Evolutionary conservation across 805 yeast genomes (phyloP).

Genomic region (Komagataella mondaviorum): DNA sequence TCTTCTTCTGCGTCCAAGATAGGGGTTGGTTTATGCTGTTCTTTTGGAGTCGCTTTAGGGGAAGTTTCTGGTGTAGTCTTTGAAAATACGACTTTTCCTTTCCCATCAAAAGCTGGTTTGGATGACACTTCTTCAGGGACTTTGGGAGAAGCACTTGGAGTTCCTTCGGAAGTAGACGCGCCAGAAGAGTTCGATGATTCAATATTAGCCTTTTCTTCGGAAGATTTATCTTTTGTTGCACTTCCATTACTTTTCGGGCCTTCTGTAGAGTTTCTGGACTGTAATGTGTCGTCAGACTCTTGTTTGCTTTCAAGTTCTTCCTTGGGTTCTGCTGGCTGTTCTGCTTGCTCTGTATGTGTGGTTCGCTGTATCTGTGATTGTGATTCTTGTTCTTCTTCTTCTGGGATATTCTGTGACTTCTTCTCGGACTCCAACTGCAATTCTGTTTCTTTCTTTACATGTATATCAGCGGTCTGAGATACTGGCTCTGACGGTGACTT

Average conservation of each 20-base stretch:
- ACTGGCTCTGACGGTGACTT: not conserved
- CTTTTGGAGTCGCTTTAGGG: not conserved
- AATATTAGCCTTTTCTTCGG: not conserved
- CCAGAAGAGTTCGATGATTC: not conserved
- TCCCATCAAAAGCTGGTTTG: not conserved
- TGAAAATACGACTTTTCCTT: not conserved
- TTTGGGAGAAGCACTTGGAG: not conserved
- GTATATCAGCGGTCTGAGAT: not conserved
- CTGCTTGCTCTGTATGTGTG: not conserved
- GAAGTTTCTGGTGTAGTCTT: not conserved
- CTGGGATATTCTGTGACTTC: not conserved
- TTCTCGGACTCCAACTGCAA: not conserved
- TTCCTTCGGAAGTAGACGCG: not conserved
- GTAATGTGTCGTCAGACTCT: not conserved
- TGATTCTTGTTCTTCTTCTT: not conserved
- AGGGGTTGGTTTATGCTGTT: not conserved
- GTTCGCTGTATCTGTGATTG: not conserved
- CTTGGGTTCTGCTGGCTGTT: slow-evolving; percentile 1
- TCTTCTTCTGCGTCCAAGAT: not conserved
- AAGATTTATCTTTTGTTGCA: not conserved
- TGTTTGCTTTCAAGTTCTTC: not conserved
- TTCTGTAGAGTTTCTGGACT: not conserved
- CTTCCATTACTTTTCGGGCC: not conserved
- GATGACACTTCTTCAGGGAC: not conserved
- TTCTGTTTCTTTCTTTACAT: not conserved